These are phyloP conservation scores for Phlebiopsis flavidoalba DNA, from an alignment of 768 basidiomycete genomes.

Conservation along the genomic window DNA sequence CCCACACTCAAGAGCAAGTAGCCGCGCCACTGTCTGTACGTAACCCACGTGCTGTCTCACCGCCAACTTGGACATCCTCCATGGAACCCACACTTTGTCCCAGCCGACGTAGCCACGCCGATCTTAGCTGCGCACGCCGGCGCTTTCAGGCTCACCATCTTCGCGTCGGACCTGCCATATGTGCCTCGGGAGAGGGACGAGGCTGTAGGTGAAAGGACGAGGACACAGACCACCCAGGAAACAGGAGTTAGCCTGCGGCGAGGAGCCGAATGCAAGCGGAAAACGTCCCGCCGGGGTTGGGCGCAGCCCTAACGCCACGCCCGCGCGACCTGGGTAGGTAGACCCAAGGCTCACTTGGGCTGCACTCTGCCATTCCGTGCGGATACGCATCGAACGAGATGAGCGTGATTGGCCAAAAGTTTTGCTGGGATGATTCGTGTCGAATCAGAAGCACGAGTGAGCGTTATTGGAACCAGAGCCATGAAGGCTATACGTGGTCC, in stretches of 20 bases:
- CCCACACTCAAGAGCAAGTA: neutral
- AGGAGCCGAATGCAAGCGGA: constrained; percentile 36
- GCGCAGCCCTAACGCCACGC: constrained; percentile 20
- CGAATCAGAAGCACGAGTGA: constrained; percentile 8
- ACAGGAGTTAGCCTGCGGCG: constrained; percentile 48
- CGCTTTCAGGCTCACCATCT: constrained; percentile 45
- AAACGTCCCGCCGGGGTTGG: constrained; percentile 53
- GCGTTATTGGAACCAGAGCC: constrained; percentile 18
- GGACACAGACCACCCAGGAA: no score
- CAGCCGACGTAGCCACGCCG: constrained; percentile 46
- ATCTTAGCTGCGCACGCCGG: constrained; percentile 47
- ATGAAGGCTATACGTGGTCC: constrained; percentile 33
- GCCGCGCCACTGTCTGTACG: constrained; percentile 31
- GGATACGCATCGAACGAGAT: constrained; percentile 19
- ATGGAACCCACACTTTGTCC: constrained; percentile 9
- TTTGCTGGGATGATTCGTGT: constrained; percentile 6
- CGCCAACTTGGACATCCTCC: constrained; percentile 19
- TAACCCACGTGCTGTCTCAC: constrained; percentile 19
- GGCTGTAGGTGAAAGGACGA: constrained; percentile 19
- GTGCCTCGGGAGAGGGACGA: constrained; percentile 16
- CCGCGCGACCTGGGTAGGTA: constrained; percentile 24
- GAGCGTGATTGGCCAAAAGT: neutral
- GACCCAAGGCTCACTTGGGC: constrained; percentile 40
- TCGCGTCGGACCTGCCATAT: constrained; percentile 19
- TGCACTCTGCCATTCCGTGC: constrained; percentile 35